Evolutionary conservation across 768 basidiomycete genomes (phyloP).

Genomic region (Phlebiopsis gigantea): DNA sequence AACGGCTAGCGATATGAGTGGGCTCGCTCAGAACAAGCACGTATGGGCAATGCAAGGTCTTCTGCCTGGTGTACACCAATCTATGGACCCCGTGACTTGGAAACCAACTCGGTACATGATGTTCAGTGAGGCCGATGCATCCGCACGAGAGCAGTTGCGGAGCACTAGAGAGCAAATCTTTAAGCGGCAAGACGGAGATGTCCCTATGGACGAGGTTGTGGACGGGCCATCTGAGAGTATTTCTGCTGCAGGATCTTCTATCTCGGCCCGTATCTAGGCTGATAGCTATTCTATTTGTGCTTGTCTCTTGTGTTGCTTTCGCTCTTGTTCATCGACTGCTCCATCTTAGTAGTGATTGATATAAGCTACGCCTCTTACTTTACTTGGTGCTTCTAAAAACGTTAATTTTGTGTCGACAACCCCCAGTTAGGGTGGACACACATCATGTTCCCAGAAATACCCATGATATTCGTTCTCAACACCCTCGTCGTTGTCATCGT

Average conservation of each 20-base stretch:
- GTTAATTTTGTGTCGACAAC: too few relatives aligned
- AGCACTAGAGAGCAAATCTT: slow-evolving; percentile 16
- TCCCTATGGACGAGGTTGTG: not conserved
- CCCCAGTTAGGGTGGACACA: too few relatives aligned
- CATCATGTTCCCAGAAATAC: too few relatives aligned
- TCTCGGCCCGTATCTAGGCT: not conserved
- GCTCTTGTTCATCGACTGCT: not conserved
- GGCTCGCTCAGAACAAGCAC: slow-evolving; percentile 39
- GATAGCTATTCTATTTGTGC: not conserved
- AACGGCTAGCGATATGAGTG: slow-evolving; percentile 21
- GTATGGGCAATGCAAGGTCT: slow-evolving; percentile 73
- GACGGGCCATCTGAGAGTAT: slow-evolving; percentile 7
- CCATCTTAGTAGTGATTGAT: too few relatives aligned
- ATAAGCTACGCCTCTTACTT: too few relatives aligned
- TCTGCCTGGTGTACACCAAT: slow-evolving; percentile 58
- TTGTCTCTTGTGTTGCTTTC: not conserved
- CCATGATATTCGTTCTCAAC: slow-evolving; percentile 1
- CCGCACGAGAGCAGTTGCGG: slow-evolving; percentile 22
- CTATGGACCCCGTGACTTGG: slow-evolving; percentile 63
- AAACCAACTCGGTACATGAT: slow-evolving; percentile 47
- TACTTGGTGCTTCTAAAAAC: too few relatives aligned
- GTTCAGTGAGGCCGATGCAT: slow-evolving; percentile 57
- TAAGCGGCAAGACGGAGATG: slow-evolving; percentile 8
- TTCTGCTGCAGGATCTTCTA: not conserved
- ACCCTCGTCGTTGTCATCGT: slow-evolving; percentile 6